Percentiles rank a stretch among this genome's conserved stretches.
Conservation (phyloP, 768 basidiomycete genomes). For the Agaricus sinodeliciosus region DNA sequence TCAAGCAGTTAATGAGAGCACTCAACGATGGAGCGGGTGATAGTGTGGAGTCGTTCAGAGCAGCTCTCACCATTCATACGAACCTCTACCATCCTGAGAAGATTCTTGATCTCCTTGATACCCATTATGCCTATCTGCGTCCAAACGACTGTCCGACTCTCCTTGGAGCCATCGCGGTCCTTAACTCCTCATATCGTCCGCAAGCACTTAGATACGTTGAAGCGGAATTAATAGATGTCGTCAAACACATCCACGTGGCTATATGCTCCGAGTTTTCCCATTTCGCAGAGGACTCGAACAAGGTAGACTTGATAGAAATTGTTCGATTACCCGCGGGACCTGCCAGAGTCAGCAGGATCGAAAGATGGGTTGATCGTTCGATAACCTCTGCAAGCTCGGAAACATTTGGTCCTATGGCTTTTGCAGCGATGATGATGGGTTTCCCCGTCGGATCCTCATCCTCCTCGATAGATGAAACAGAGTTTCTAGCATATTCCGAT, state of each 20-base stretch:
- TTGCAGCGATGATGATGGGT: constrained; percentile 61
- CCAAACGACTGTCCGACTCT: constrained; percentile 44
- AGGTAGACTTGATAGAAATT: constrained; percentile 37
- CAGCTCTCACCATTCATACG: constrained; percentile 48
- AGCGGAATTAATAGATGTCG: constrained; percentile 43
- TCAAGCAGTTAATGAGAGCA: constrained; percentile 26
- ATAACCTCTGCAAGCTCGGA: constrained; percentile 28
- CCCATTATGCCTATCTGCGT: constrained; percentile 51
- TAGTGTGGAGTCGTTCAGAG: constrained; percentile 45
- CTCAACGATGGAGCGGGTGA: constrained; percentile 36
- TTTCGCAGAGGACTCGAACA: constrained; percentile 34
- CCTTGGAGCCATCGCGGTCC: constrained; percentile 36
- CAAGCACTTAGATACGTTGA: constrained; percentile 39
- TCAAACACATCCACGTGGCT: constrained; percentile 33
- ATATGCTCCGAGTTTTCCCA: constrained; percentile 40
- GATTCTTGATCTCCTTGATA: constrained; percentile 36
- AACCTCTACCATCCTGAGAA: constrained; percentile 24
- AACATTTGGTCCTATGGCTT: constrained; percentile 44
- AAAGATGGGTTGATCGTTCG: constrained; percentile 46
- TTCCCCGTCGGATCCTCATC: constrained; percentile 21
- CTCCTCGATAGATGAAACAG: constrained; percentile 23
- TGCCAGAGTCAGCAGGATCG: constrained; percentile 39
- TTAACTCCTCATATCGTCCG: constrained; percentile 23
- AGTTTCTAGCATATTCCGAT: constrained; percentile 41
- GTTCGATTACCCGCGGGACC: constrained; percentile 33